Base-by-base conservation (phyloP, 306 rosid species). In the Dryas alaskensis region DNA sequence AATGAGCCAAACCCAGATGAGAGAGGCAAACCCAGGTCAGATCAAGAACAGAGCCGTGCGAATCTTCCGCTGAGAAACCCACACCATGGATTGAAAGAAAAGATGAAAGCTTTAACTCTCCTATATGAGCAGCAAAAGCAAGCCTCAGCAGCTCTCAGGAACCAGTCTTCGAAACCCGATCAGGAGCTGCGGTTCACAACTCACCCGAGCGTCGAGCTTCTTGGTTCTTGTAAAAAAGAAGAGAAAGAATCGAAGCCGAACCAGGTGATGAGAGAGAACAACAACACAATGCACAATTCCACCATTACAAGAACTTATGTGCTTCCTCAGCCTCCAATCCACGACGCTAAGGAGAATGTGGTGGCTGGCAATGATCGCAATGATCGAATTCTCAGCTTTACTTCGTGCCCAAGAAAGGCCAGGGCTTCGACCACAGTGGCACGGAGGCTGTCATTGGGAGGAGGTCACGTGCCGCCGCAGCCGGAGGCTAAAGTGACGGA, bases 111-210 rank as follows among this genome's bases (percentile, higher is more conserved):
- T 6, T 79, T 94, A 37, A 94, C 96, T 6, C 87, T 87, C 6
- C 78, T 92, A 27, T 92, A 94, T 73, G 99, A 94, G 81, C 96
- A 90, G 67, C 99, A 94, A 65, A 92, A 89, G 78, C 95, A 81
- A 78, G 91, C 92, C 51, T 88, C 95, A 3, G 79, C 74, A 8
- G 78, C 91, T 74, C 84, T 91, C 76, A 84, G 72, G 78, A 93
- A 79, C 78, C 58, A 78, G 3, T 76, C 85, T 27, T 60, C 60
- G 13, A 81, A 37, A 57, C 55, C 52, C n/a, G 76, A 79, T 31
- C 82, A 82, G 53, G 87, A 89, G 67, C 55, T 25, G 25, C 69
- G 88, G 37, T 65, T 83, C 61, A 17, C 72, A 17, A 62, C 80
- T 19, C 86, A 74, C 61, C 82, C 84, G 10, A 76, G 88, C 46